Conservation (phyloP, 768 basidiomycete genomes). For the Collybia mongolica region DNA sequence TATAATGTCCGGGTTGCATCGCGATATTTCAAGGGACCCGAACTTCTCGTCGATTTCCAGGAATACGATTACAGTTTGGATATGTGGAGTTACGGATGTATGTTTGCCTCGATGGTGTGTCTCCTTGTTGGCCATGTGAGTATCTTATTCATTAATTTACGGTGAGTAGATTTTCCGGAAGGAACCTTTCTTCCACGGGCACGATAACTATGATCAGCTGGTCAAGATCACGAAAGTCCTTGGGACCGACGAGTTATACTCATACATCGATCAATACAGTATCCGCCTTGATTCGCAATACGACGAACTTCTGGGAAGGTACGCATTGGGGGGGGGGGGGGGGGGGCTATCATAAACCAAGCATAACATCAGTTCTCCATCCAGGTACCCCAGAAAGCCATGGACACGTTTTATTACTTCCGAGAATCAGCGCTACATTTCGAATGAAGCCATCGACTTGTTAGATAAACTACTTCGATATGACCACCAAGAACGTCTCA, state of each 20-base stretch:
- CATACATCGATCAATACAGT: constrained; percentile 93
- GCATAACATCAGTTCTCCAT: constrained; percentile 6
- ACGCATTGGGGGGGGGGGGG: constrained; percentile 13
- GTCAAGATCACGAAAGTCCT: constrained; percentile 98
- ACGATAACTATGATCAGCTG: constrained; percentile 97
- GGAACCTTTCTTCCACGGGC: constrained; percentile 99
- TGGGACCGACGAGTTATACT: constrained; percentile 92
- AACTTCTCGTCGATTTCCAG: constrained; percentile 95
- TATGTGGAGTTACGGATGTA: constrained; percentile 99
- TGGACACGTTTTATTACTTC: constrained; percentile 96
- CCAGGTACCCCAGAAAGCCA: constrained; percentile 87
- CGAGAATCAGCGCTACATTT: constrained; percentile 94
- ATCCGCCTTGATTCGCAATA: constrained; percentile 96
- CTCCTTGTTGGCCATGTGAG: constrained; percentile 1
- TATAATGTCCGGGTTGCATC: constrained; percentile 98
- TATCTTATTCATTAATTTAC: constrained; percentile 7
- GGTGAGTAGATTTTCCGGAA: constrained; percentile 84
- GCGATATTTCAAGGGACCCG: constrained; percentile 97
- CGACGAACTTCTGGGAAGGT: constrained; percentile 91
- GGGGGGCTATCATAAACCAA: constrained; percentile 3
- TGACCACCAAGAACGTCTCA: constrained; percentile 95
- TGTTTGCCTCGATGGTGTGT: constrained; percentile 96
- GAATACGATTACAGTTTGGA: constrained; percentile 98
- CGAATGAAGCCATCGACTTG: constrained; percentile 95
- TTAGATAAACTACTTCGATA: constrained; percentile 94